Evolutionary conservation across 768 basidiomycete genomes (phyloP), one percentile per base, ranked within the genome.

Genomic region (Tephrocybe rancida): DNA sequence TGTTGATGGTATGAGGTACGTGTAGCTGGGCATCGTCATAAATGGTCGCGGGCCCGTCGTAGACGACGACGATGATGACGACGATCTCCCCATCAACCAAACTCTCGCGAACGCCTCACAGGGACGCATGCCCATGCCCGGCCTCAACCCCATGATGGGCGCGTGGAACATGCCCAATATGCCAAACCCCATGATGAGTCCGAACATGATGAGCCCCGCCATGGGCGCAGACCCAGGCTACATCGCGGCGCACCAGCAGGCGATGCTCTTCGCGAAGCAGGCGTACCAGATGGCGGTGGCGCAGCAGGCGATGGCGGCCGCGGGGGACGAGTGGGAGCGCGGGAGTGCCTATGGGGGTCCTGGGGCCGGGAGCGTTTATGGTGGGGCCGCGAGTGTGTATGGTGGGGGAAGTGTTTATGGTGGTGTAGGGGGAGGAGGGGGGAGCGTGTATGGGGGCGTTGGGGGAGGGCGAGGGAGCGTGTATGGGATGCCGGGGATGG

Each of bases 281-380:
- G 85, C 92, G 3, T 95, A 92, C 64, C 92, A 94, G 69, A 84
- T 89, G 76, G 88, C 92, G 2, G 88, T 95, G 38, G 92, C 92
- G 5, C 92, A 92, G 68, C 92, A 94, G 59, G 92, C 92, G 4
- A 87, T 93, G 81, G 87, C 85, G 7, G 84, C 86, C 7, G 92
- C 92, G n/a, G 90, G 81, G 18, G 92, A 94, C 27, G 91, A 94
- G 65, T 95, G 92, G 92, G 92, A 95, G 65, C 85, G 92, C 29
- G 80, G 83, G 6, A 91, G 89, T 48, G 81, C 73, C 32, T 47
- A 37, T 38, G 56, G 56, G 26, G 56, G 51, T n/a, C n/a, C n/a
- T 8, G 29, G 39, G 3, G 19, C 34, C 75, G 77, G 32, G 32
- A 79, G 78, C 56, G 76, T 79, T 44, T 81, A 79, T 61, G 78